These are phyloP conservation scores for Chalara sp. DNA, from an alignment of 2,329 filamentous ascomycete genomes.

Conservation along the genomic window DNA sequence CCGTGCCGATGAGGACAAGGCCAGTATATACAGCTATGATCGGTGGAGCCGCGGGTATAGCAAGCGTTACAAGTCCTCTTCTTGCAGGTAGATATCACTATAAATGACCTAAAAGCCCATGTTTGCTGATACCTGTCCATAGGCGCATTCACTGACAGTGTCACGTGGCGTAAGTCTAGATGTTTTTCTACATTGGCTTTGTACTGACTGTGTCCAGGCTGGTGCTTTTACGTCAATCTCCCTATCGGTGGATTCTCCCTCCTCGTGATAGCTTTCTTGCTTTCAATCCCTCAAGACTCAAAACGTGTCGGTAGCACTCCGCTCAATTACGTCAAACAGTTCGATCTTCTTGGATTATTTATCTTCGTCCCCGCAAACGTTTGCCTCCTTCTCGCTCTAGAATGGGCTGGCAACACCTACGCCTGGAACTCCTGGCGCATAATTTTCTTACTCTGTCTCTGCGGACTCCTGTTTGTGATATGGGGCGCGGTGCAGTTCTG, in stretches of 20 bases:
- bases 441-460: slow-evolving; percentile 27
- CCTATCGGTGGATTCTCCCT: slow-evolving; percentile 28
- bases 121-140: slow-evolving; percentile 19
- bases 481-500: slow-evolving; percentile 29
- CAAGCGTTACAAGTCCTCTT: neutral
- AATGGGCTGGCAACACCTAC: slow-evolving; percentile 34
- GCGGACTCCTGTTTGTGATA: slow-evolving; percentile 18
- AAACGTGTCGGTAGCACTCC: slow-evolving; percentile 26
- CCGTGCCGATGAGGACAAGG: slow-evolving; percentile 9
- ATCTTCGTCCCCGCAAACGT: slow-evolving; percentile 34
- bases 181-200: too few species aligned
- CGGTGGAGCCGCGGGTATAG: slow-evolving; percentile 17
- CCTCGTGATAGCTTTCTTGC: slow-evolving; percentile 30
- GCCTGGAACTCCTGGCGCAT: slow-evolving; percentile 20
- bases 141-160: slow-evolving; percentile 28
- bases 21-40: slow-evolving; percentile 25
- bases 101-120: slow-evolving; percentile 4
- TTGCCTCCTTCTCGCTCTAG: slow-evolving; percentile 37
- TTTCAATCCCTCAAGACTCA: slow-evolving; percentile 31
- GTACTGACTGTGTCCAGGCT: slow-evolving; percentile 10
- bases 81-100: too few species aligned
- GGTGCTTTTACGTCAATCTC: slow-evolving; percentile 30
- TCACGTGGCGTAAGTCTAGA: slow-evolving; percentile 22
- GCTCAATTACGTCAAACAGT: slow-evolving; percentile 25
- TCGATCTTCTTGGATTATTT: slow-evolving; percentile 37